Evolutionary conservation across 148 eudicot species (phyloP).

Genomic region (Hydrangea macrophylla): DNA sequence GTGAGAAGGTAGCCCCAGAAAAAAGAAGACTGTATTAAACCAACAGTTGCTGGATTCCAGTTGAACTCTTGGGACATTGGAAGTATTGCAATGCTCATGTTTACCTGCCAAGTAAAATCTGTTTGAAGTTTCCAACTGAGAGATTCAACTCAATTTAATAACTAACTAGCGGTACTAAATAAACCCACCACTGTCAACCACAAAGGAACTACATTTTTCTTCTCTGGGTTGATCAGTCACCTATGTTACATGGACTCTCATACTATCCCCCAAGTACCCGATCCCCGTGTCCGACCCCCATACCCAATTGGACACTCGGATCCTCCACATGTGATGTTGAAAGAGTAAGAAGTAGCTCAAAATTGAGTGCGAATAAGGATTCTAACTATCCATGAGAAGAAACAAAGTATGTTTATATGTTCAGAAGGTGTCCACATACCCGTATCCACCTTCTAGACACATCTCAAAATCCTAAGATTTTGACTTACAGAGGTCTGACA

Average conservation of each 20-base stretch:
- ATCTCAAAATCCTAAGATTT: too few species aligned
- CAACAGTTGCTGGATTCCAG: slow-evolving; percentile 87
- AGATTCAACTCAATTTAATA: background rate
- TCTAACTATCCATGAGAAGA: too few species aligned
- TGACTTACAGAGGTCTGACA: too few species aligned
- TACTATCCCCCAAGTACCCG: background rate
- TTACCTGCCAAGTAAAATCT: slow-evolving; percentile 60
- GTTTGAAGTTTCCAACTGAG: slow-evolving; percentile 14
- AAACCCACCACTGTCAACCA: background rate
- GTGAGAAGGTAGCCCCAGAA: slow-evolving; percentile 99
- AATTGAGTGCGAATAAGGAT: too few species aligned
- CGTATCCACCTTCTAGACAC: too few species aligned
- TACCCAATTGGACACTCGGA: background rate
- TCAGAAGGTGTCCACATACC: too few species aligned
- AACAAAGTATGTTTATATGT: too few species aligned
- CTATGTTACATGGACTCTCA: too few species aligned
- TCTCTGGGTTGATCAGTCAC: background rate
- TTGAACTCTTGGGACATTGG: slow-evolving; percentile 85
- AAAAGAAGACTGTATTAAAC: slow-evolving; percentile 89
- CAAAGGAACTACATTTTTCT: background rate
- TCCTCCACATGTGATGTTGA: background rate
- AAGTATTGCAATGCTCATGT: slow-evolving; percentile 99
- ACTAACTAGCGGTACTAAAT: background rate
- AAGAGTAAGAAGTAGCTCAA: too few species aligned
- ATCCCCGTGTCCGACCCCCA: background rate